phyloP scores from a whole-genome alignment of 805 yeast genomes.

The Kodamaea neixiangensis region DNA sequence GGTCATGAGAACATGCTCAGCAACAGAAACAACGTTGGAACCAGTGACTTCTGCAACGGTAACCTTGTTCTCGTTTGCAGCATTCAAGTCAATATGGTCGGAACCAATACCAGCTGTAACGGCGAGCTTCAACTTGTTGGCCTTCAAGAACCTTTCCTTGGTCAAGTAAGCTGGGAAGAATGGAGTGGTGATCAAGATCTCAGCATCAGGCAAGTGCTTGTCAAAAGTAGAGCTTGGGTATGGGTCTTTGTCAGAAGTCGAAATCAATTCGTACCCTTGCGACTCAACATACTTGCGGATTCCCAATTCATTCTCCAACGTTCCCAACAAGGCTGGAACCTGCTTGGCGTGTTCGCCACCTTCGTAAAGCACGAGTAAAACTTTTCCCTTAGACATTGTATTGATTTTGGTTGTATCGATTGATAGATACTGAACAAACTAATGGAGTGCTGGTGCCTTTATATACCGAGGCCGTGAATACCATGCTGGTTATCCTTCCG shows the following conservation, averaged over 20 bases:
- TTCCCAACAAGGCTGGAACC: constrained; percentile 64
- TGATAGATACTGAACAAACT: background rate
- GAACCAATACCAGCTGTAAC: constrained; percentile 87
- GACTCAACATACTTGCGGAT: constrained; percentile 61
- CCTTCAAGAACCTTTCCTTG: constrained; percentile 63
- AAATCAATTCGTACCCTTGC: constrained; percentile 65
- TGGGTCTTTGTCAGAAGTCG: constrained; percentile 68
- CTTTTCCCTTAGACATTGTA: constrained; percentile 27
- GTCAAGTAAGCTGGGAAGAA: constrained; percentile 81
- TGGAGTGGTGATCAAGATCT: constrained; percentile 77
- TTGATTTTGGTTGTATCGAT: background rate
- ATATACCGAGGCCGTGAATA: background rate
- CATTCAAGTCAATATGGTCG: constrained; percentile 74
- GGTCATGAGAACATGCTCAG: constrained; percentile 78
- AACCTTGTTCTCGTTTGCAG: constrained; percentile 62
- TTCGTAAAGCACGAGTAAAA: constrained; percentile 58
- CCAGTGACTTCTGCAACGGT: constrained; percentile 82
- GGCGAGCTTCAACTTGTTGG: constrained; percentile 67
- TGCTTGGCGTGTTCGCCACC: constrained; percentile 61
- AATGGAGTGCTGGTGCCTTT: background rate
- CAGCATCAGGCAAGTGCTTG: constrained; percentile 68
- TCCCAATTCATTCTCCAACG: constrained; percentile 76
- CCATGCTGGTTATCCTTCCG: too few relatives aligned
- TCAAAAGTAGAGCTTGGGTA: constrained; percentile 61
- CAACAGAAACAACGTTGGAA: constrained; percentile 76